Evolutionary conservation across 176 grass and related monocot genomes (phyloP).

Genomic region (Phyllostachys edulis): DNA sequence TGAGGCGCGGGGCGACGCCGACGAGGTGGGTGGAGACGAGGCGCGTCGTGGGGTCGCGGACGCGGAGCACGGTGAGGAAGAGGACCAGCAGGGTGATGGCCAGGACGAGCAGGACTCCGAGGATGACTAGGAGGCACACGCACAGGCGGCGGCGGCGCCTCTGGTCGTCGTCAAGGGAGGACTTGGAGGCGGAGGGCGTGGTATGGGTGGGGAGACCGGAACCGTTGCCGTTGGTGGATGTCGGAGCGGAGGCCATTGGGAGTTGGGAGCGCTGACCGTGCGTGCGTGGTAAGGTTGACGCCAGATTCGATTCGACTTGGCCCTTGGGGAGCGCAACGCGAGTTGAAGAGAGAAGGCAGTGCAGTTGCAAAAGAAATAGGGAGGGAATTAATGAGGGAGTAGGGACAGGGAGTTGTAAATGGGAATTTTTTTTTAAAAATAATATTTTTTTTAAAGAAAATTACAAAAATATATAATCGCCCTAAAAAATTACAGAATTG

Average conservation of each 20-base stretch:
- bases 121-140: constrained; percentile 20
- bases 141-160: not conserved
- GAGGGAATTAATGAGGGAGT: too few relatives aligned
- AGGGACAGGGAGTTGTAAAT: too few relatives aligned
- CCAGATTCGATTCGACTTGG: too few relatives aligned
- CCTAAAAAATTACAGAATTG: too few relatives aligned
- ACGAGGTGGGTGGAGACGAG: constrained; percentile 41
- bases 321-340: too few relatives aligned
- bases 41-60: constrained; percentile 42
- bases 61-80: constrained; percentile 51
- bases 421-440: too few relatives aligned
- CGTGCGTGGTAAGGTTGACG: too few relatives aligned
- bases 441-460: too few relatives aligned
- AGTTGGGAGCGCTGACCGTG: not conserved
- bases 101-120: constrained; percentile 27
- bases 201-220: constrained; percentile 21
- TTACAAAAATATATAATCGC: too few relatives aligned
- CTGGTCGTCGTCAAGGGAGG: not conserved
- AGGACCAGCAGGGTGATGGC: constrained; percentile 46
- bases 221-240: not conserved
- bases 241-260: constrained; percentile 30
- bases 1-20: constrained; percentile 44
- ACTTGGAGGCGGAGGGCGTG: not conserved
- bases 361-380: too few relatives aligned
- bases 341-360: too few relatives aligned